Evolutionary conservation across 352 stramenopile genomes (phyloP).

Genomic region (Pythium grandisporangium): DNA sequence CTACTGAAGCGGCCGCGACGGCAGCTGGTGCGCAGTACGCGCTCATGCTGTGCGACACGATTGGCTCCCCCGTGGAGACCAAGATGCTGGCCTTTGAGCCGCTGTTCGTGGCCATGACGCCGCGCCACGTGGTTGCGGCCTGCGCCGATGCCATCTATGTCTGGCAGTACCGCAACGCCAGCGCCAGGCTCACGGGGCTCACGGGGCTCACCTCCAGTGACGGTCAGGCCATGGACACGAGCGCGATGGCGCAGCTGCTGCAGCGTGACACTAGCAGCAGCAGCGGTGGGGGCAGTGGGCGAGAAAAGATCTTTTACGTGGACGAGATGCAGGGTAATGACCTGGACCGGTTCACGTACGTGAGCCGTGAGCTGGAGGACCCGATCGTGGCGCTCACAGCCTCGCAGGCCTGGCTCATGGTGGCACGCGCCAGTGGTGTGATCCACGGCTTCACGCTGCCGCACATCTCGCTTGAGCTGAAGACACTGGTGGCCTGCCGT

Average conservation of each 20-base stretch:
- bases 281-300: constrained; percentile 50
- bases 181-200: constrained; percentile 61
- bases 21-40: constrained; percentile 45
- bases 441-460: constrained; percentile 89
- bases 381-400: constrained; percentile 82
- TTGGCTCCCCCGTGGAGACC: constrained; percentile 74
- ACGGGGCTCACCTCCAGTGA: constrained; percentile 16
- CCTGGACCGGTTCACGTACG: constrained; percentile 62
- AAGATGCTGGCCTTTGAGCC: constrained; percentile 84
- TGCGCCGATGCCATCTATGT: constrained; percentile 84
- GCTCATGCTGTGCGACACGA: constrained; percentile 83
- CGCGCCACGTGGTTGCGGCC: constrained; percentile 70
- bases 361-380: constrained; percentile 62
- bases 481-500: constrained; percentile 77
- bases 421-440: constrained; percentile 71
- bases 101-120: constrained; percentile 82
- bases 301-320: constrained; percentile 89
- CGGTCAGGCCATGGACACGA: constrained; percentile 32
- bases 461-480: constrained; percentile 88
- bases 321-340: constrained; percentile 76
- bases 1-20: too few species aligned
- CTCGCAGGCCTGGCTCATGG: constrained; percentile 78
- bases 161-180: constrained; percentile 90
- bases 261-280: too few species aligned
- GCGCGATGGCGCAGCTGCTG: constrained; percentile 55